A percentile compares a stretch with the other conserved stretches of the same genome.
Evolutionary conservation across 345 rosid species (phyloP).

Genomic region (Lenwebbia sp.): DNA sequence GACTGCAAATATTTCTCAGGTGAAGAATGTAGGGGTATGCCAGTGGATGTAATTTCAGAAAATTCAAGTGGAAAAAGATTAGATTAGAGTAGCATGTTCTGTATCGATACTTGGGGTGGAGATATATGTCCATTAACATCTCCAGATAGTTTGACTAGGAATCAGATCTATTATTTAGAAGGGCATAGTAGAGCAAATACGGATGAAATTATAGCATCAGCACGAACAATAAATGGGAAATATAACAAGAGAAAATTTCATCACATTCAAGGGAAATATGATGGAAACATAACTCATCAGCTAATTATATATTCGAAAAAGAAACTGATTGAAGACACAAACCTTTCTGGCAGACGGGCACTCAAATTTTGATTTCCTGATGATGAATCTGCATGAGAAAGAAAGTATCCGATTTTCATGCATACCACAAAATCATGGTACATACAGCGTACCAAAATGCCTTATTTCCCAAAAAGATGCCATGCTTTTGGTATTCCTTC

Average conservation of each 20-base stretch:
- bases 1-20: neutral
- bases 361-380: slow-evolving; percentile 57
- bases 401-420: neutral
- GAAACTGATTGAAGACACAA: neutral
- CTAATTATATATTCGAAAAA: neutral
- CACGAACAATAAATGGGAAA: neutral
- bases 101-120: neutral
- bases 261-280: neutral
- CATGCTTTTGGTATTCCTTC: neutral
- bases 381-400: slow-evolving; percentile 47
- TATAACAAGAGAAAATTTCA: neutral
- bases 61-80: neutral
- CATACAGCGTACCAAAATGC: neutral
- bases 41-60: neutral
- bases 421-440: neutral
- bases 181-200: neutral
- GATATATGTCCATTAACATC: neutral
- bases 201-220: neutral
- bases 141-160: neutral
- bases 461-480: neutral
- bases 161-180: neutral
- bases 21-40: neutral
- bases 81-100: neutral
- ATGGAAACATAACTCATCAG: neutral
- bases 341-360: slow-evolving; percentile 96